Evolutionary conservation across 225 moss, liverwort and hornwort genomes (phyloP).

Genomic region (Bryum argenteum): DNA sequence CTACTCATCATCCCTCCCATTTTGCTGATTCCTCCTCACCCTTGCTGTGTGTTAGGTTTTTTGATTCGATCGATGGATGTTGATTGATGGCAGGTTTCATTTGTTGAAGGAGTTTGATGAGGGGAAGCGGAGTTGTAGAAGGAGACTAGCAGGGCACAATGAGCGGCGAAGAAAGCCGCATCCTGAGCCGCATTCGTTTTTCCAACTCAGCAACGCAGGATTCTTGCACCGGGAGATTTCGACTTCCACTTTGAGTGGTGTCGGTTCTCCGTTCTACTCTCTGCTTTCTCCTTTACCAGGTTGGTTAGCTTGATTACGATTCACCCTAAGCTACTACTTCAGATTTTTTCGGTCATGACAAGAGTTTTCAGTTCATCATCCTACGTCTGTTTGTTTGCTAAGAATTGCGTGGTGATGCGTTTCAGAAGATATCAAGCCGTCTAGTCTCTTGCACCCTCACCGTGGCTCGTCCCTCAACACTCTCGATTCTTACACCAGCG

Average conservation of each 20-base stretch:
- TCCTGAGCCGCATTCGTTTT: conserved; percentile 62
- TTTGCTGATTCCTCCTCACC: not conserved
- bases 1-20: not conserved
- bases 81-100: conserved; percentile 66
- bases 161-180: conserved; percentile 85
- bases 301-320: not conserved
- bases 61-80: no score
- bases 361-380: not conserved
- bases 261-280: conserved; percentile 18
- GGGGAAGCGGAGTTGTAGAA: conserved; percentile 85
- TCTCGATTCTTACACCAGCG: conserved; percentile 34
- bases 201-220: conserved; percentile 37
- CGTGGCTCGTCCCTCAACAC: conserved; percentile 24
- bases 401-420: conserved; percentile 13
- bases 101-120: conserved; percentile 84
- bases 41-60: no score
- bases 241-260: conserved; percentile 48
- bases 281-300: conserved; percentile 18
- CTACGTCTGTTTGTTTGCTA: not conserved
- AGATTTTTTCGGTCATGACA: no score
- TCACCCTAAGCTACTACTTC: no score
- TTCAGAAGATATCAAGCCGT: conserved; percentile 47
- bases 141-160: conserved; percentile 86
- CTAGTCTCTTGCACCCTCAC: conserved; percentile 31
- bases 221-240: conserved; percentile 52